A percentile compares a stretch with the other conserved stretches of the same genome.
These are phyloP conservation scores for Papiliotrema nemorosa DNA, from an alignment of 1,284 basidiomycete species.

Conservation along the genomic window DNA sequence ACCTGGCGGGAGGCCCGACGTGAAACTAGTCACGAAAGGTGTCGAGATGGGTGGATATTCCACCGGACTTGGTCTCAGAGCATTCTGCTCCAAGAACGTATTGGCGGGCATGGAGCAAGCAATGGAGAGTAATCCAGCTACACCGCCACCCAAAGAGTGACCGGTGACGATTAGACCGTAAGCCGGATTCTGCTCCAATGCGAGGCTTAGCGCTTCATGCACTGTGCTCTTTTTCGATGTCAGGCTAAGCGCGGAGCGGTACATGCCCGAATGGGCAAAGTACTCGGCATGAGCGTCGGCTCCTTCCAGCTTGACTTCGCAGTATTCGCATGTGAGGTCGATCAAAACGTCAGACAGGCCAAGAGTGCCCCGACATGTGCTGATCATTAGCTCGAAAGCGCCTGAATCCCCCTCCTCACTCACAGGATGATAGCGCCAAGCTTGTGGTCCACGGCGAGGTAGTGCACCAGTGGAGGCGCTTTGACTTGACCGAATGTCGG, in stretches of 20 bases:
- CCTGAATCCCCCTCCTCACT: slow-evolving; percentile 1
- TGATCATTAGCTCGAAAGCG: slow-evolving; percentile 8
- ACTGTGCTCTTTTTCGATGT: slow-evolving; percentile 48
- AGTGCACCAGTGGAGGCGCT: slow-evolving; percentile 52
- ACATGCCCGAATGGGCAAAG: slow-evolving; percentile 55
- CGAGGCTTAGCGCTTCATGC: slow-evolving; percentile 49
- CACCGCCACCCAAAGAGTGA: slow-evolving; percentile 54
- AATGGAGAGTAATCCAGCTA: slow-evolving; percentile 49
- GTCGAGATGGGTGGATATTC: slow-evolving; percentile 47
- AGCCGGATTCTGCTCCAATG: slow-evolving; percentile 47
- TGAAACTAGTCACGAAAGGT: slow-evolving; percentile 51
- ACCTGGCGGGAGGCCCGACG: slow-evolving; percentile 52
- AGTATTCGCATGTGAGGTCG: slow-evolving; percentile 54
- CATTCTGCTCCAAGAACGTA: slow-evolving; percentile 35
- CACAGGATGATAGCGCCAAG: slow-evolving; percentile 49
- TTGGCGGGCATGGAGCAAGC: slow-evolving; percentile 38
- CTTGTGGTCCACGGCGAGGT: slow-evolving; percentile 52
- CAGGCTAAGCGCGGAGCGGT: slow-evolving; percentile 49
- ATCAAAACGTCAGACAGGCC: slow-evolving; percentile 54
- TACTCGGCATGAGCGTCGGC: slow-evolving; percentile 47
- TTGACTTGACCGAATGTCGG: slow-evolving; percentile 34
- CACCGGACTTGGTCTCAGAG: slow-evolving; percentile 11
- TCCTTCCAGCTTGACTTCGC: slow-evolving; percentile 47
- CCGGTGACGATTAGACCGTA: slow-evolving; percentile 55
- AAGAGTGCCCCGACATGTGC: slow-evolving; percentile 54